A percentile compares a stretch with the other conserved stretches of the same genome.
These are phyloP conservation scores for Globisporangium carolinianum DNA, from an alignment of 352 stramenopile genomes.

Conservation along the genomic window DNA sequence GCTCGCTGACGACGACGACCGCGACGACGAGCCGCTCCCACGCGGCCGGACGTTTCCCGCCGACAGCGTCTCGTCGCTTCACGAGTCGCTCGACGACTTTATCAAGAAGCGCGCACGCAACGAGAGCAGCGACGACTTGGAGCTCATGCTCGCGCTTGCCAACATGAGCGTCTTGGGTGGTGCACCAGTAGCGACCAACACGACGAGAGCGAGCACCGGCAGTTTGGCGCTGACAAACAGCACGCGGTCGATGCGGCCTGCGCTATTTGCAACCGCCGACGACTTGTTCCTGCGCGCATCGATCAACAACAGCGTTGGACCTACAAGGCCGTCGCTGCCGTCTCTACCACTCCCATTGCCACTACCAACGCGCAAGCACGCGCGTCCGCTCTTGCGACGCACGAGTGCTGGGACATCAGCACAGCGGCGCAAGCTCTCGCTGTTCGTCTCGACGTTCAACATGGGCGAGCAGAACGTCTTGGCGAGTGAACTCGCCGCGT, in stretches of 20 bases:
- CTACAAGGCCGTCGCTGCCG: background rate
- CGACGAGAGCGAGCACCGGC: background rate
- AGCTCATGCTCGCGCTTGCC: background rate
- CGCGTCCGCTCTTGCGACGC: background rate
- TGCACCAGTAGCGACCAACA: background rate
- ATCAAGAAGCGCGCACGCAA: slow-evolving; percentile 19
- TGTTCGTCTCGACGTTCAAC: slow-evolving; percentile 84
- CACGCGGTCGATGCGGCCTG: background rate
- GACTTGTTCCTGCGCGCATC: slow-evolving; percentile 14
- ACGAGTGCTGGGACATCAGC: no score
- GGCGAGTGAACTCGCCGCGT: slow-evolving; percentile 47
- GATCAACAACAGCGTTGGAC: slow-evolving; percentile 1
- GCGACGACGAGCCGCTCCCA: slow-evolving; percentile 9
- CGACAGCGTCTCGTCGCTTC: slow-evolving; percentile 37
- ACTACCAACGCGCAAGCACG: slow-evolving; percentile 2
- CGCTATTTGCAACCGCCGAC: slow-evolving; percentile 5
- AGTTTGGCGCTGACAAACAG: slow-evolving; percentile 3
- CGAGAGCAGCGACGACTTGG: background rate
- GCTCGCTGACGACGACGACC: slow-evolving; percentile 1
- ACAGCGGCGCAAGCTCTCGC: slow-evolving; percentile 24
- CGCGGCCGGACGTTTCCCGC: slow-evolving; percentile 22
- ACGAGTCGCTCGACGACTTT: slow-evolving; percentile 27
- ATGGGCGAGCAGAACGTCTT: slow-evolving; percentile 75
- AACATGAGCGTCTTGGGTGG: background rate
- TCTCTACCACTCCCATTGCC: background rate